A percentile compares a stretch with the other conserved stretches of the same genome.
Conservation (phyloP, 208 protist genomes). For the Baffinella frigidus region DNA sequence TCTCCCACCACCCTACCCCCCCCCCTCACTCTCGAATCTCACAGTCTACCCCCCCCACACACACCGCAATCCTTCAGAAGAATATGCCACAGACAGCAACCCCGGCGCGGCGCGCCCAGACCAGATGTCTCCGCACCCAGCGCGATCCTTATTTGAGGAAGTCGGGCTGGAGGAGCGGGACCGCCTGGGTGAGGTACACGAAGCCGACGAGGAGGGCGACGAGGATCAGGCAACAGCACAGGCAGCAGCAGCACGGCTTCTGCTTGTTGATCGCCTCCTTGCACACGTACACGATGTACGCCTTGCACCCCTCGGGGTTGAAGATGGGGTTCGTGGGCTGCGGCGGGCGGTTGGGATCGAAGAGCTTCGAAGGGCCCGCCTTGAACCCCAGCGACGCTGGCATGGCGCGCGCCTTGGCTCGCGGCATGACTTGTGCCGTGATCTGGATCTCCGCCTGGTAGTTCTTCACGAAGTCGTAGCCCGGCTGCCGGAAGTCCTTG, state of each 20-base stretch:
- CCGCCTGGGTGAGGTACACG: slow-evolving; percentile 24
- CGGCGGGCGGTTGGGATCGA: slow-evolving; percentile 22
- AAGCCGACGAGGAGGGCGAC: slow-evolving; percentile 9
- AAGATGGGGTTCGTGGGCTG: slow-evolving; percentile 58
- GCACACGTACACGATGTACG: slow-evolving; percentile 56
- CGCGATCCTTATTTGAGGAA: too few species aligned
- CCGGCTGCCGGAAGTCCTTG: slow-evolving; percentile 50
- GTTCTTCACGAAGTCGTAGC: slow-evolving; percentile 55
- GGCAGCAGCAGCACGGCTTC: slow-evolving; percentile 55
- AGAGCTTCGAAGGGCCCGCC: slow-evolving; percentile 28
- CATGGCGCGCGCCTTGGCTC: slow-evolving; percentile 33
- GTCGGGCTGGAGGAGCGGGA: too few species aligned
- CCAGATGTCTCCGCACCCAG: too few species aligned
- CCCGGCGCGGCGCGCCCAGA: too few species aligned
- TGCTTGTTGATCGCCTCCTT: slow-evolving; percentile 44
- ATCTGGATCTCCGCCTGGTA: slow-evolving; percentile 30
- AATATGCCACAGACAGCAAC: too few species aligned
- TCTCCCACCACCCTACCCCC: too few species aligned
- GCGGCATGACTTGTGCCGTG: slow-evolving; percentile 56
- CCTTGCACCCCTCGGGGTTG: slow-evolving; percentile 33
- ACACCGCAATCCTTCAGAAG: too few species aligned
- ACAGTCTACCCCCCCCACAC: too few species aligned
- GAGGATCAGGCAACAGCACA: slow-evolving; percentile 27
- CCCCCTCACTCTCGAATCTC: too few species aligned
- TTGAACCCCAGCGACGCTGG: slow-evolving; percentile 37